Evolutionary conservation across 768 basidiomycete species (phyloP), one percentile per base, ranked within the genome.

Genomic region (Russula compacta): DNA sequence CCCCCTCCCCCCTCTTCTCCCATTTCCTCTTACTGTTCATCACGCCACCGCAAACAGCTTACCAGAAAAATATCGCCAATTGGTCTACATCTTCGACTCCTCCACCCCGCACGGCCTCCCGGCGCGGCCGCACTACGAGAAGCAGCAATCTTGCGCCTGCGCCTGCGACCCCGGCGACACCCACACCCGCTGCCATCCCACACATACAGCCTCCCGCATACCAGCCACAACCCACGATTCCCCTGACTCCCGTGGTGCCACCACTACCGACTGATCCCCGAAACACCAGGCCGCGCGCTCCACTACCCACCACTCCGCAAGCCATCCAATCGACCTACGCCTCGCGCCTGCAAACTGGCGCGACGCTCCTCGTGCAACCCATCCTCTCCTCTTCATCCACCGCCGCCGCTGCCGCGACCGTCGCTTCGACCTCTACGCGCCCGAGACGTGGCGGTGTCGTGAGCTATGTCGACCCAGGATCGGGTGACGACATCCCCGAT

Each of bases 361-460:
- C 87, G 3, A 88, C 92, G 0, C 83, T 93, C 7, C 83, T 99
- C 66, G 81, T 98, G 73, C 95, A 99, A 69, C 95, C 95, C 19
- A 83, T 91, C 67, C 67, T 83, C 10, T 72, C 77, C 38, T 73
- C 71, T 1, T 38, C 74, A 17, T 58, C 71, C 2, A 47, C 66
- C 4, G 59, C 67, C 10, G 69, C 82, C 1, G 65, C 77, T 7
- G 71, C 70, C 10, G 63, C 72, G 77, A 82, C 65, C 14, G 64
- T 66, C 17, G 71, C 78, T 0, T 73, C 80, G 2, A 79, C 66
- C 0, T 67, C 67, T 24, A 64, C 60, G 56, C 65, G 68, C 29
- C 47, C 78, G 43, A 78, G 87, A 53, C 80, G 86, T 21, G 83
- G 83, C 24, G 83, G 81, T 19, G 77, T 82, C 56, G 79, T 94